Evolutionary conservation across 768 basidiomycete genomes (phyloP), one percentile per base, ranked within the genome.

Genomic region (Tulasnella sp.): DNA sequence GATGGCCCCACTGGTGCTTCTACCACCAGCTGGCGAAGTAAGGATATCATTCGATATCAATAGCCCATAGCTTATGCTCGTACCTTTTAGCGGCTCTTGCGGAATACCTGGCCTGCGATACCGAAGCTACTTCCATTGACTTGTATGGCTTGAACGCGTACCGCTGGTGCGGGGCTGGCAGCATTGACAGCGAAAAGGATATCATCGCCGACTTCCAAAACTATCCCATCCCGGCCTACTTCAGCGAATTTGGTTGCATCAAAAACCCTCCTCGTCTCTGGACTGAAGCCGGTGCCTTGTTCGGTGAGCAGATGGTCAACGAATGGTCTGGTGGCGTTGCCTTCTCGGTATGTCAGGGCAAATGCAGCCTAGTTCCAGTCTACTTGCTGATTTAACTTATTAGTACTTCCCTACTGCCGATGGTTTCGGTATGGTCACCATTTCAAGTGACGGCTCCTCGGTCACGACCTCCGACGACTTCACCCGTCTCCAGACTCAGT

Each of bases 251-350:
- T 76, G 93, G 94, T 77, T 93, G 92, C 83, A 89, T 91, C 82
- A 87, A 85, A 9, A 83, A 82, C 32, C 86, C 85, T 32, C 88
- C 93, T 72, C 90, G 92, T 81, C 85, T 90, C 44, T 98, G 94
- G 94, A 91, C 90, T 44, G 96, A 98, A 83, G 89, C 90, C 16
- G 87, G 83, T 70, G 89, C 91, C 35, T 86, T 97, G 37, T 93
- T 93, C 83, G 88, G 91, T 79, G 74, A 75, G 26, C 84, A 91
- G 10, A 93, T 96, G 89, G 88, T 90, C 26, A 84, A 90, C 77
- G 90, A 92, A 73, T 97, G 92, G 91, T 95, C 93, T 42, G 96
- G 96, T 80, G 95, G 93, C 73, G 81, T 97, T 75, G 95, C 95
- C 3, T 95, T 94, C 84, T 77, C 75, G 35, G 79, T 61, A 72